Percentiles rank a stretch among this genome's conserved stretches.
Conservation (phyloP, 352 stramenopile species). For the Pythium plurisporium region DNA sequence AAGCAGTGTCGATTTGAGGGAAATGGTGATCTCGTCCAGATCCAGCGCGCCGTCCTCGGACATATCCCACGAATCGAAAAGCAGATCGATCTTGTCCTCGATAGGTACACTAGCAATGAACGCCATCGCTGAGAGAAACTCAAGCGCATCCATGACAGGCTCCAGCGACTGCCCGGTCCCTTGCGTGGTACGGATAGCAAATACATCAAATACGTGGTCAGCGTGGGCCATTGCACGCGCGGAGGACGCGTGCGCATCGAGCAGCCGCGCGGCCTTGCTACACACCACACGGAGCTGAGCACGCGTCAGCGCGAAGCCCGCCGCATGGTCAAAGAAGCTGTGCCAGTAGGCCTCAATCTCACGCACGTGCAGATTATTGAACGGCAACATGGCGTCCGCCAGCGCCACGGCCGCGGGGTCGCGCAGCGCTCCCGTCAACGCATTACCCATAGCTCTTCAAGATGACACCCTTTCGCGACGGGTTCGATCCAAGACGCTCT, state of each 20-base stretch:
- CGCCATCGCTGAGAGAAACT: slow-evolving; percentile 71
- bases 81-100: slow-evolving; percentile 77
- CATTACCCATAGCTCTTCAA: slow-evolving; percentile 48
- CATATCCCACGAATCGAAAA: slow-evolving; percentile 88
- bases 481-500: too few species aligned
- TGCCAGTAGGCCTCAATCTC: slow-evolving; percentile 83
- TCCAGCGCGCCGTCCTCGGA: slow-evolving; percentile 74
- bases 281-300: slow-evolving; percentile 59
- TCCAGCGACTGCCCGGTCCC: background rate
- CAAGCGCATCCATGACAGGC: slow-evolving; percentile 68
- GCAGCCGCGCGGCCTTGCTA: slow-evolving; percentile 36
- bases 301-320: slow-evolving; percentile 62
- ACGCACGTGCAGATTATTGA: slow-evolving; percentile 61
- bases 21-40: slow-evolving; percentile 84
- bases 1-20: slow-evolving; percentile 76
- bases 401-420: slow-evolving; percentile 41
- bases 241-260: slow-evolving; percentile 40
- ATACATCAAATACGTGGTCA: slow-evolving; percentile 55
- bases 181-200: slow-evolving; percentile 21
- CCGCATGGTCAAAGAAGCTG: slow-evolving; percentile 76
- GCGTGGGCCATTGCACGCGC: slow-evolving; percentile 36
- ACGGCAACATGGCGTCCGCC: slow-evolving; percentile 58
- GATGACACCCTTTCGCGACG: slow-evolving; percentile 15
- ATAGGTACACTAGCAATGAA: slow-evolving; percentile 55
- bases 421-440: slow-evolving; percentile 40